A percentile compares a stretch with the other conserved stretches of the same genome.
Conservation (phyloP, 2,329 filamentous ascomycete genomes). For the Aspergillus quadricinctus region DNA sequence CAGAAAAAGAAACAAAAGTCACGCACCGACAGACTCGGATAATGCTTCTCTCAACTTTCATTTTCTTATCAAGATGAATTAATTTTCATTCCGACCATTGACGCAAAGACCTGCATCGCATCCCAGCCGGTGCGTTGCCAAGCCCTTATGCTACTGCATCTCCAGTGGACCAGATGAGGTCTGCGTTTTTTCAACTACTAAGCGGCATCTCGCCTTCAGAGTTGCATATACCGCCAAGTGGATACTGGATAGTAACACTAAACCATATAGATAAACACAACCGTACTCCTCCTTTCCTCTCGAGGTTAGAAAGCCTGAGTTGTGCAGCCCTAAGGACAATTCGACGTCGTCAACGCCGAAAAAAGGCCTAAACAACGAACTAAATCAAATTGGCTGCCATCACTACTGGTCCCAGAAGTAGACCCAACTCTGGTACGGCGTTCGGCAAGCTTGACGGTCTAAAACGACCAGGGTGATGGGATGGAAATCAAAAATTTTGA, state of each 20-base stretch:
- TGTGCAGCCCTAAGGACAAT: neutral
- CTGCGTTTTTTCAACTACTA: conserved; percentile 6
- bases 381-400: neutral
- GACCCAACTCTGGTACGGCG: neutral
- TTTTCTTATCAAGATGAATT: conserved; percentile 1
- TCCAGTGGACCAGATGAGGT: conserved; percentile 10
- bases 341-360: neutral
- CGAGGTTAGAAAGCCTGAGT: neutral
- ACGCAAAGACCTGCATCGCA: conserved; percentile 9
- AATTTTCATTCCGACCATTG: conserved; percentile 2
- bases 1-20: neutral
- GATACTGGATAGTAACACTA: neutral
- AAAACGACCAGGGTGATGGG: neutral
- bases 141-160: conserved; percentile 10
- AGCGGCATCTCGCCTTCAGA: neutral
- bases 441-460: neutral
- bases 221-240: neutral
- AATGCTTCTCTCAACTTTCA: neutral
- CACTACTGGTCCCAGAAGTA: neutral
- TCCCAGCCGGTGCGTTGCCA: conserved; percentile 10
- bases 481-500: neutral
- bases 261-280: neutral
- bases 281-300: neutral
- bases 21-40: neutral
- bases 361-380: neutral